phyloP scores from a whole-genome alignment of 352 stramenopile genomes.

The Phytopythium ostracodes region DNA sequence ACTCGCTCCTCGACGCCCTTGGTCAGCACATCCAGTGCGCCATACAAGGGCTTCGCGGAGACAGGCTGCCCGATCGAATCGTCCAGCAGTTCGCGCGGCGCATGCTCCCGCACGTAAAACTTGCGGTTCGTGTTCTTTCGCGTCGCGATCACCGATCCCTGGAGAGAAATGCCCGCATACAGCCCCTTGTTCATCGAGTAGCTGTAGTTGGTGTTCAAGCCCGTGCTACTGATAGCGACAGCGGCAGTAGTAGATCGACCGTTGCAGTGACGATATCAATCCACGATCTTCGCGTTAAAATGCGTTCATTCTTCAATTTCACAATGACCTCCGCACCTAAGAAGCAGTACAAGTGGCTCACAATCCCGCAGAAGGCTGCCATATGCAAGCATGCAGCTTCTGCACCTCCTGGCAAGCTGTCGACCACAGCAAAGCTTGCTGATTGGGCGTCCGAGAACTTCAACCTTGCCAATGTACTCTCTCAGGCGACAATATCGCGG shows the following conservation, averaged over 20 bases:
- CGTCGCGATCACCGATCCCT: conserved; percentile 74
- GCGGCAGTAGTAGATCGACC: conserved; percentile 53
- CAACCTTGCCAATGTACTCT: no score
- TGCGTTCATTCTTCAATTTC: no score
- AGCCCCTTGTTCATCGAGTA: conserved; percentile 83
- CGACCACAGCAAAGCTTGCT: no score
- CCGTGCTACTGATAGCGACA: conserved; percentile 25
- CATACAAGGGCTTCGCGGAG: conserved; percentile 27
- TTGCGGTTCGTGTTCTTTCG: conserved; percentile 81
- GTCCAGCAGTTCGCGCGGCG: conserved; percentile 24
- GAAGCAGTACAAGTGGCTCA: no score
- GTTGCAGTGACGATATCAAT: no score
- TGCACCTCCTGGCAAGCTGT: no score
- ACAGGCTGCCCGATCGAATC: conserved; percentile 25
- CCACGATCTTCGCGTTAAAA: no score
- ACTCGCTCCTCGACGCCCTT: conserved; percentile 35
- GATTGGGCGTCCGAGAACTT: no score
- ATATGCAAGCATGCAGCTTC: no score
- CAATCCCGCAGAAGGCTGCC: no score
- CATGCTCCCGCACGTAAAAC: conserved; percentile 67
- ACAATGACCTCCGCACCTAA: no score
- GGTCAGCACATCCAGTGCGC: conserved; percentile 28
- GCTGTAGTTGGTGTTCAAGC: conserved; percentile 80
- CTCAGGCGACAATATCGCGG: no score
- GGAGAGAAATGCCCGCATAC: conserved; percentile 78